Evolutionary conservation across 1,139 yeast species (phyloP).

Genomic region (Kluyveromyces sp.): DNA sequence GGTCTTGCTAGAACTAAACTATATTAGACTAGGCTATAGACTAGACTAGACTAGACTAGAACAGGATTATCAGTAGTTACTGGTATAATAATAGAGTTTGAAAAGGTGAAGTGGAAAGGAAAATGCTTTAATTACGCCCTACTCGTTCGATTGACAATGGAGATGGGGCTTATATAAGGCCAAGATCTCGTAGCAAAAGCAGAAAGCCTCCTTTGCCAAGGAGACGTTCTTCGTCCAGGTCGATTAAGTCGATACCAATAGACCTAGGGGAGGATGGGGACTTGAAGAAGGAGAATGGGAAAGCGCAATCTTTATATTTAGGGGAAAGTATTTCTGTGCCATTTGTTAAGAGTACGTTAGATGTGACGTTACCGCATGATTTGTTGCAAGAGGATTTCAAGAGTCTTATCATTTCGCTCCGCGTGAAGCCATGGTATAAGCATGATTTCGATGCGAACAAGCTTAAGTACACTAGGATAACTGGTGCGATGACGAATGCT

Average conservation of each 20-base stretch:
- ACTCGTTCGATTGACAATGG: constrained; percentile 4
- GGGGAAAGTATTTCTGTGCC: constrained; percentile 29
- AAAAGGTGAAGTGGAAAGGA: not conserved
- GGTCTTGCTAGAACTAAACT: no score
- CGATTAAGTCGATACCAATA: constrained; percentile 25
- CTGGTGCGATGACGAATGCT: constrained; percentile 91
- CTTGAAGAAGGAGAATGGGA: not conserved
- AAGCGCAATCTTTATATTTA: constrained; percentile 9
- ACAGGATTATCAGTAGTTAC: not conserved
- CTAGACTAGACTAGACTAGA: no score
- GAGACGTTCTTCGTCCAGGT: constrained; percentile 23
- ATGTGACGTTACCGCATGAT: constrained; percentile 68
- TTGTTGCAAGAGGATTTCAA: constrained; percentile 80
- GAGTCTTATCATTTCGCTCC: constrained; percentile 53
- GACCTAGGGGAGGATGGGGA: constrained; percentile 11
- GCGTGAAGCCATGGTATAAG: constrained; percentile 69
- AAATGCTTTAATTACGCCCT: constrained; percentile 4
- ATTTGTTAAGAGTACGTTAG: constrained; percentile 37
- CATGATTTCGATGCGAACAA: constrained; percentile 26
- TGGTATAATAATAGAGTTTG: not conserved
- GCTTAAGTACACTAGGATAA: constrained; percentile 54
- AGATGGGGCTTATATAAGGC: constrained; percentile 6
- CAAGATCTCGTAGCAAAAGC: constrained; percentile 18
- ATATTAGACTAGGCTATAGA: no score
- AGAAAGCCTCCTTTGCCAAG: constrained; percentile 23